These are phyloP conservation scores for Croton laevigatus DNA, from an alignment of 441 rosid species.

Conservation along the genomic window DNA sequence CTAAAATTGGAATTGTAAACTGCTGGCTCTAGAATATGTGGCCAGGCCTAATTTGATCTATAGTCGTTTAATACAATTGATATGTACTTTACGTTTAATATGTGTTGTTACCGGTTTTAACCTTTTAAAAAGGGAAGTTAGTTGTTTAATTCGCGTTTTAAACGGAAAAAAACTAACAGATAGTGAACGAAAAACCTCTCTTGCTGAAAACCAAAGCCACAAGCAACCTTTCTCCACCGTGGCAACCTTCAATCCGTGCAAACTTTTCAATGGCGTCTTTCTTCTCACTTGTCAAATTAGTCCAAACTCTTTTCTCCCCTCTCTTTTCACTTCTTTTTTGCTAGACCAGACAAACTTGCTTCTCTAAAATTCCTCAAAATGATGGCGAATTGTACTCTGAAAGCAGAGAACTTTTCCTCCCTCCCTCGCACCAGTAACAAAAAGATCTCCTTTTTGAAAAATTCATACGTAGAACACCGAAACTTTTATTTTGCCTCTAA, in stretches of 20 bases:
- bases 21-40: too few species aligned
- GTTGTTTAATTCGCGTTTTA: too few species aligned
- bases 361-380: not conserved
- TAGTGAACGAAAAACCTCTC: not conserved
- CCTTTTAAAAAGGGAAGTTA: too few species aligned
- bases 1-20: too few species aligned
- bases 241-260: constrained; percentile 38
- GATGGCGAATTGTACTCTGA: constrained; percentile 52
- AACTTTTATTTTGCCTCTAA: constrained; percentile 20
- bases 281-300: constrained; percentile 5
- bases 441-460: constrained; percentile 27
- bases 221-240: constrained; percentile 50
- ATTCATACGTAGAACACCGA: constrained; percentile 6
- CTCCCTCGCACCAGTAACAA: constrained; percentile 32
- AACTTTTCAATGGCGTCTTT: constrained; percentile 10
- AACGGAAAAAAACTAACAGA: too few species aligned
- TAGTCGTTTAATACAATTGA: too few species aligned
- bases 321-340: not conserved
- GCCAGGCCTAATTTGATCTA: too few species aligned
- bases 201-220: constrained; percentile 39
- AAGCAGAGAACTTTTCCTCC: constrained; percentile 38
- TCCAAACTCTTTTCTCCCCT: constrained; percentile 11
- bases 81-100: too few species aligned
- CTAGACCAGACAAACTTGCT: not conserved
- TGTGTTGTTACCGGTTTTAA: too few species aligned